Evolutionary conservation across 345 rosid genomes (phyloP), one percentile per base, ranked within the genome.

Genomic region (Gossypium ekmanianum): DNA sequence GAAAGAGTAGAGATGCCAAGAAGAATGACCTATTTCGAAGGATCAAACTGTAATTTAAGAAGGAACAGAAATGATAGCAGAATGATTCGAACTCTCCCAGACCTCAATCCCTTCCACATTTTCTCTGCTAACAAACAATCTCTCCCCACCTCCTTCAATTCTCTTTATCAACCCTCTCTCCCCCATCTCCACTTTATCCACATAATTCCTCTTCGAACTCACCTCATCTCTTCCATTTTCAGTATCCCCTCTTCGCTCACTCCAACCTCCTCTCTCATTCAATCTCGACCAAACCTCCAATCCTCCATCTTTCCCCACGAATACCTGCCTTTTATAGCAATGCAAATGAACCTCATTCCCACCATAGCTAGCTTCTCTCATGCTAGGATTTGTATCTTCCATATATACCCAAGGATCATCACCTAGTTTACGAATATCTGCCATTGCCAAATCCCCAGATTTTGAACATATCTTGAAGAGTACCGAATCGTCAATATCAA

Each of bases 351-450:
- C 81, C 8, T 81, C 80, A 43, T 81, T 86, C 11, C 77, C 76
- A 7, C 73, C 75, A 2, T 72, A 77, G 12, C 81, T 71, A 0
- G 61, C 66, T 27, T 68, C 77, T 74, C 87, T 82, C 79, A 87
- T 58, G 48, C 84, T 81, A 7, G 92, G 90, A 78, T 85, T 91
- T 66, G 84, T 87, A 14, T 91, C 97, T 45, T 81, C 76, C 86
- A 86, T 65, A 77, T 94, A 92, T 0, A 91, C 83, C 91, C 94
- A 93, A 14, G 92, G 98, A 82, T 94, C 98, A n/a, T 90, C 92
- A 3, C 89, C 84, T 77, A 94, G 74, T 43, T 79, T 85, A 47
- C 98, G 92, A 68, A 94, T 48, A 75, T 94, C 97, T 26, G 97
- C 98, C 90, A 91, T 79, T 8, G 85, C 98, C 7, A 94, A 79